phyloP scores from a whole-genome alignment of 148 eudicot species.

The Vaccinium myrtillus region DNA sequence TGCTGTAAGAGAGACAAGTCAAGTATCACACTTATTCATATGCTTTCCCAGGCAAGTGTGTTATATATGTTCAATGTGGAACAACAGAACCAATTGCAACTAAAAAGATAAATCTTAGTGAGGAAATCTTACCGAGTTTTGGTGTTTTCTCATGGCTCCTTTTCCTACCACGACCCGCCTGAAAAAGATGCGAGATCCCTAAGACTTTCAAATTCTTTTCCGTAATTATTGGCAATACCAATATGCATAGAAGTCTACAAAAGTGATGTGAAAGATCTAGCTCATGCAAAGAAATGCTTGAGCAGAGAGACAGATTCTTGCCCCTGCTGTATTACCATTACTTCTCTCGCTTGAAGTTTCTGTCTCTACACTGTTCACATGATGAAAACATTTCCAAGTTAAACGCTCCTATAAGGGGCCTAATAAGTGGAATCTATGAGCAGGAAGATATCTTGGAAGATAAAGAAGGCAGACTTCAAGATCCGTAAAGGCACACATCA shows the following conservation, averaged over 20 bases:
- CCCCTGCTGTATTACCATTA: conserved; percentile 70
- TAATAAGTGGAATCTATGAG: background rate
- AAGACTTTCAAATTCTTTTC: background rate
- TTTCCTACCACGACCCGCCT: conserved; percentile 66
- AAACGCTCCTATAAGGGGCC: background rate
- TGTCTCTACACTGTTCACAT: conserved; percentile 61
- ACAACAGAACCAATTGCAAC: background rate
- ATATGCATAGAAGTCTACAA: background rate
- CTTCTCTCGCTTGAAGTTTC: conserved; percentile 92
- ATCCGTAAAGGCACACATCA: background rate
- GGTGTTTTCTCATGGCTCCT: conserved; percentile 68
- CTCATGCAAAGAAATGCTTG: background rate
- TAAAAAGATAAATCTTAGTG: background rate
- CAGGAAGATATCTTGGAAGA: background rate
- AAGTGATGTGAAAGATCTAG: background rate
- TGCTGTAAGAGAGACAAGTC: background rate
- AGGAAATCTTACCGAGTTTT: conserved; percentile 46
- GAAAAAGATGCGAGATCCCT: conserved; percentile 18
- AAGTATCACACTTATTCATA: background rate
- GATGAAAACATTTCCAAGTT: conserved; percentile 1
- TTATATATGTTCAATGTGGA: background rate
- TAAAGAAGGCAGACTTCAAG: background rate
- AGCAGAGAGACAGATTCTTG: conserved; percentile 30
- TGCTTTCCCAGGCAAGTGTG: background rate
- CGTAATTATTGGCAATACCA: background rate